A percentile compares a stretch with the other conserved stretches of the same genome.
Evolutionary conservation across 2,329 filamentous ascomycete species (phyloP).

Genomic region (Venturiaceae sp.): DNA sequence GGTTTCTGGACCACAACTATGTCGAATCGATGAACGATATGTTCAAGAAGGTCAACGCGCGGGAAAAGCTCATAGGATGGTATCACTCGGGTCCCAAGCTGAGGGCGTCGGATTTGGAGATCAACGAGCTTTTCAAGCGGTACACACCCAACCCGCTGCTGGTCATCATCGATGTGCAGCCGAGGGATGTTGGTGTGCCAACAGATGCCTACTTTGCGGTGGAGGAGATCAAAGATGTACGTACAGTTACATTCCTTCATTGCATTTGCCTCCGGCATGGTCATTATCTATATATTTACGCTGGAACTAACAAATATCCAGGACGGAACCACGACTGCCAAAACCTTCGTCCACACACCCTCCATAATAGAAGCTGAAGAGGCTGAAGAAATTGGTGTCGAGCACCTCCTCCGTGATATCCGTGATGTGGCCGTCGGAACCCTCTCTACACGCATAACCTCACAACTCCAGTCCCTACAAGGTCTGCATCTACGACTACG

Average conservation of each 20-base stretch:
- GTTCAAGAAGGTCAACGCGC: slow-evolving; percentile 99
- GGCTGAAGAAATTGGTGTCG: slow-evolving; percentile 96
- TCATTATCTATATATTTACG: neutral
- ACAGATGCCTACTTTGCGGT: slow-evolving; percentile 99
- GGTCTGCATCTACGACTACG: slow-evolving; percentile 88
- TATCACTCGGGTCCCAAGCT: slow-evolving; percentile 98
- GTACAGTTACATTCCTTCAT: slow-evolving; percentile 22
- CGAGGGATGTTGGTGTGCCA: slow-evolving; percentile 93
- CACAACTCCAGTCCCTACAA: slow-evolving; percentile 94
- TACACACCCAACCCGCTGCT: slow-evolving; percentile 95
- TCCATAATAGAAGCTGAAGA: slow-evolving; percentile 98
- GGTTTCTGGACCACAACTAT: slow-evolving; percentile 99
- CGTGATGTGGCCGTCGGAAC: slow-evolving; percentile 96
- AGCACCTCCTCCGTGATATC: slow-evolving; percentile 95
- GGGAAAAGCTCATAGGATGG: slow-evolving; percentile 98
- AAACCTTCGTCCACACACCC: slow-evolving; percentile 96
- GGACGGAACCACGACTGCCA: slow-evolving; percentile 94
- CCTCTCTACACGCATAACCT: slow-evolving; percentile 91
- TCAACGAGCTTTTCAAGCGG: slow-evolving; percentile 99
- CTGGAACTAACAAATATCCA: slow-evolving; percentile 26
- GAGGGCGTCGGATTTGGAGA: slow-evolving; percentile 90
- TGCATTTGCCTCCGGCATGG: slow-evolving; percentile 1
- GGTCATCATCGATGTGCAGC: slow-evolving; percentile 97
- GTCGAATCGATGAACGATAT: slow-evolving; percentile 99
- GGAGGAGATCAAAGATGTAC: slow-evolving; percentile 97